Evolutionary conservation across 1,284 basidiomycete genomes (phyloP), one percentile per base, ranked within the genome.

Genomic region (Ceratobasidium sp.): DNA sequence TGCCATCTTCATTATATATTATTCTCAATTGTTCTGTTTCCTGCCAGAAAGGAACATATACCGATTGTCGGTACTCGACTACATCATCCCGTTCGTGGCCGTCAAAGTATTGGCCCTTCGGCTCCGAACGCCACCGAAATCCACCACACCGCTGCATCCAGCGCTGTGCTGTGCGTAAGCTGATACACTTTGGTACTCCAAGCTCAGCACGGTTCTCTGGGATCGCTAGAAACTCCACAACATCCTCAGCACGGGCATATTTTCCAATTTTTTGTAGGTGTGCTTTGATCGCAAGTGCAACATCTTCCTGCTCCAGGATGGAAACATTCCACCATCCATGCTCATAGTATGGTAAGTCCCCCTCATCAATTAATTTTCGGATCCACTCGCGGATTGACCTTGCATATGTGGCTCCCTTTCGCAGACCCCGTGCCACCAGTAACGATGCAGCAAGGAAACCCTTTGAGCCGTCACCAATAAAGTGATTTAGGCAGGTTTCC

Each of bases 21-120:
- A 13, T 20, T n/a, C 25, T 20, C 8, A 20, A 13, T 13, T 3
- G 49, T 35, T 67, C 50, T n/a, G 43, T 10, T 1, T 20, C 49
- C 35, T 32, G 35, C 17, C 15, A 22, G 8, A 43, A 20, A 10
- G 71, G 70, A 1, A 71, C 22, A 38, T 49, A 71, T 10, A 34
- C 29, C 0, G 13, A 40, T 58, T 72, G 64, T 2, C 71, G 35
- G 58, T 71, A 70, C 13, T 27, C 25, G 7, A 71, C 70, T n/a
- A 72, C 71, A 71, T 72, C 70, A 12, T 31, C 56, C 6, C 64
- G 70, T 45, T 72, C 58, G 22, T 72, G 71, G 3, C 71, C 71
- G 45, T 72, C 71, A 25, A 55, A 34, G 31, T 72, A 72, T 45
- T 69, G 64, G 20, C 70, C 71, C 27, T 71, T 69, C 20, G 34